Evolutionary conservation across 2,329 filamentous ascomycete species (phyloP).

Genomic region (Gremmenia infestans): DNA sequence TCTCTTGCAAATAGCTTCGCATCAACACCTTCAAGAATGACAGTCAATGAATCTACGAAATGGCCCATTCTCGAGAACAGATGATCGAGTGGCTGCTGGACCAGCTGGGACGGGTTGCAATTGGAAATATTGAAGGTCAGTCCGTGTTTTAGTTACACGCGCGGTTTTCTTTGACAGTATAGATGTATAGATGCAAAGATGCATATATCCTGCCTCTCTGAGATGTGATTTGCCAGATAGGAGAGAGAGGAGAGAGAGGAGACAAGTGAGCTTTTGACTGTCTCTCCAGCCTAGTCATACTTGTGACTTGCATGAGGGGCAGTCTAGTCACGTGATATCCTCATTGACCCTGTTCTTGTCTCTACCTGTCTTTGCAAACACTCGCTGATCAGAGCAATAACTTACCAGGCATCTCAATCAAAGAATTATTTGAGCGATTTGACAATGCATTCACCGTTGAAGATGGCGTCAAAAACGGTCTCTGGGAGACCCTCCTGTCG

Average conservation of each 20-base stretch:
- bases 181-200: background rate
- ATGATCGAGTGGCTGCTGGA: constrained; percentile 21
- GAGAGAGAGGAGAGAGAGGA: too few species aligned
- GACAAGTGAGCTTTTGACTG: too few species aligned
- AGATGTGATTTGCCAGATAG: too few species aligned
- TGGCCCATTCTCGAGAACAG: constrained; percentile 2
- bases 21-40: constrained; percentile 1
- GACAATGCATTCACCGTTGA: background rate
- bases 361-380: too few species aligned
- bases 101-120: constrained; percentile 18
- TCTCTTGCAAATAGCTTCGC: too few species aligned
- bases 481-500: constrained; percentile 11
- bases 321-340: too few species aligned
- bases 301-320: too few species aligned
- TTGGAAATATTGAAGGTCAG: constrained; percentile 16
- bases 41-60: background rate
- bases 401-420: constrained; percentile 11
- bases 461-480: constrained; percentile 2
- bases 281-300: too few species aligned
- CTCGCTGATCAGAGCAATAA: too few species aligned
- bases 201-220: too few species aligned
- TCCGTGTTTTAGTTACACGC: too few species aligned
- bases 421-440: constrained; percentile 8
- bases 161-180: background rate
- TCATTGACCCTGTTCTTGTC: too few species aligned